phyloP scores from a whole-genome alignment of 1,284 basidiomycete species.

The Sanghuangporus weigelae region DNA sequence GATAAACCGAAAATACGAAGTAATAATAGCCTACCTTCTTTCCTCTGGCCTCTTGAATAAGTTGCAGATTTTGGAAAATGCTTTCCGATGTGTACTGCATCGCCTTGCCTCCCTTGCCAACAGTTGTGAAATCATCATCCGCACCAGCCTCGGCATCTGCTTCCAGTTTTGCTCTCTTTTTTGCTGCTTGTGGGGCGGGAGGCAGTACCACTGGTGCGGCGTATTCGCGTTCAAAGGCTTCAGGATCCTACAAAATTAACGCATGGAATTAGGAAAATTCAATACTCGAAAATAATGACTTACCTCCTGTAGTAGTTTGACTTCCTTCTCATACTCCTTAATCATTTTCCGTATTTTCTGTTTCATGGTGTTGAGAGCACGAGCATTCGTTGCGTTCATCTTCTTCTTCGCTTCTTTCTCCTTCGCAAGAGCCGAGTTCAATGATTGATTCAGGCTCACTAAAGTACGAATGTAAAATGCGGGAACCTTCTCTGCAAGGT shows the following conservation, averaged over 20 bases:
- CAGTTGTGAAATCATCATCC: constrained; percentile 82
- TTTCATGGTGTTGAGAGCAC: constrained; percentile 94
- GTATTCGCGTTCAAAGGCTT: constrained; percentile 81
- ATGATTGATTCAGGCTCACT: constrained; percentile 69
- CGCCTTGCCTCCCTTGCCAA: constrained; percentile 86
- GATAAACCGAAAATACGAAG: neutral
- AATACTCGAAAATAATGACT: neutral
- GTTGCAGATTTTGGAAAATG: constrained; percentile 90
- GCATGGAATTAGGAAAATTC: neutral
- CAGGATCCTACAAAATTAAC: constrained; percentile 63
- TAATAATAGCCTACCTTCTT: constrained; percentile 67
- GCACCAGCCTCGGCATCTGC: constrained; percentile 34
- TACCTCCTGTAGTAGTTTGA: constrained; percentile 80
- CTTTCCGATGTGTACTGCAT: constrained; percentile 84
- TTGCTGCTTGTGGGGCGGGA: constrained; percentile 30
- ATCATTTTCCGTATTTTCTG: constrained; percentile 91
- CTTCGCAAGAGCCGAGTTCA: constrained; percentile 72
- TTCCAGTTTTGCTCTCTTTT: constrained; percentile 38
- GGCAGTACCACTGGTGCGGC: constrained; percentile 47
- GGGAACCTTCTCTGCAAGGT: constrained; percentile 83
- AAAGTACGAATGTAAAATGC: constrained; percentile 83
- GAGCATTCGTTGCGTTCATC: constrained; percentile 93
- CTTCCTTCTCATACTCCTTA: constrained; percentile 85
- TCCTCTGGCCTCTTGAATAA: constrained; percentile 92
- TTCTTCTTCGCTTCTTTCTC: constrained; percentile 93